These are phyloP conservation scores for Mucor velutinosus DNA, from an alignment of 371 early-diverging fungal species.

Conservation along the genomic window DNA sequence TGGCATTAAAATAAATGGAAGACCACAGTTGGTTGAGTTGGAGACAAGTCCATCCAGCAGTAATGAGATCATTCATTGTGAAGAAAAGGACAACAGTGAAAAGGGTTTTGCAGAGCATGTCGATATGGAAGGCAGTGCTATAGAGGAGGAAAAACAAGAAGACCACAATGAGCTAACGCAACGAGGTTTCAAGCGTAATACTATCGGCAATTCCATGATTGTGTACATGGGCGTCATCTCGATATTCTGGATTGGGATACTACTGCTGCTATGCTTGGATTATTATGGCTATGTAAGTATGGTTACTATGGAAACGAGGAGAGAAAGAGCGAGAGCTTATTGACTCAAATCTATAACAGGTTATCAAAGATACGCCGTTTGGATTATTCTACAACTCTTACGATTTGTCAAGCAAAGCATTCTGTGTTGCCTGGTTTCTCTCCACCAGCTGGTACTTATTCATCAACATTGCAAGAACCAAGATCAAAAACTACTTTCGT, in stretches of 20 bases:
- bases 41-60: background rate
- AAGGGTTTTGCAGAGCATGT: background rate
- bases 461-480: conserved; percentile 39
- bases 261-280: conserved; percentile 61
- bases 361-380: conserved; percentile 19
- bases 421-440: conserved; percentile 70
- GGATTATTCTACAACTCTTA: conserved; percentile 41
- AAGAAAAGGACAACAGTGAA: background rate
- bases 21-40: background rate
- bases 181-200: conserved; percentile 53
- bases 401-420: conserved; percentile 57
- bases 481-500: conserved; percentile 63
- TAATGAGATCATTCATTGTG: background rate
- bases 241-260: conserved; percentile 56
- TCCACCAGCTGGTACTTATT: conserved; percentile 60
- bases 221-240: conserved; percentile 46
- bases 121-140: background rate
- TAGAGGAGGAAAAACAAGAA: background rate
- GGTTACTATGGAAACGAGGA: background rate
- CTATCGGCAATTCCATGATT: conserved; percentile 46
- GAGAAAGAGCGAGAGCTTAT: too few relatives aligned
- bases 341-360: background rate
- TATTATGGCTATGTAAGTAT: conserved; percentile 55
- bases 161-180: conserved; percentile 4
- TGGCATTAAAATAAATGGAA: background rate